Percentiles rank a stretch among this genome's conserved stretches.
These are phyloP conservation scores for Artemisia princeps DNA, from an alignment of 140 eudicot species.

Conservation along the genomic window DNA sequence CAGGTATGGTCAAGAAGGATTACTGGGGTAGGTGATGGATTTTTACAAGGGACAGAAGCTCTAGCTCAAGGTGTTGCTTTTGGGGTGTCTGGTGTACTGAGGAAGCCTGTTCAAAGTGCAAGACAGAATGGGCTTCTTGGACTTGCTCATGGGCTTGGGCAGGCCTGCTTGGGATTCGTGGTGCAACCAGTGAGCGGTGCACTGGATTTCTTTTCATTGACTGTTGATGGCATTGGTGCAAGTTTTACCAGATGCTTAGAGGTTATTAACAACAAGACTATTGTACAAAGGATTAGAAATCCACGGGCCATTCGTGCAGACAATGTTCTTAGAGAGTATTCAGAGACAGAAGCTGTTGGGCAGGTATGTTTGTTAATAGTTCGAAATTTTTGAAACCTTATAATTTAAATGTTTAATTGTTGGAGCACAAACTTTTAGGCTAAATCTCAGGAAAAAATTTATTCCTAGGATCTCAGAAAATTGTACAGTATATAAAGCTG, in stretches of 20 bases:
- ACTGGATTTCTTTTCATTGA: conserved; percentile 84
- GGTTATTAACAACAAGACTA: conserved; percentile 59
- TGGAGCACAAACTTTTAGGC: background rate
- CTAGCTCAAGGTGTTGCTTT: conserved; percentile 97
- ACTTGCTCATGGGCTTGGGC: conserved; percentile 96
- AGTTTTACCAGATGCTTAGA: conserved; percentile 88
- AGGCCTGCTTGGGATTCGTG: conserved; percentile 74
- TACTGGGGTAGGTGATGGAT: conserved; percentile 93
- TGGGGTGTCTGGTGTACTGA: conserved; percentile 93
- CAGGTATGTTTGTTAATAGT: conserved; percentile 49
- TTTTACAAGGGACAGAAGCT: conserved; percentile 97
- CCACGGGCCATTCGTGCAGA: conserved; percentile 90
- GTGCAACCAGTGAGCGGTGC: conserved; percentile 98
- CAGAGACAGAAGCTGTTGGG: conserved; percentile 85
- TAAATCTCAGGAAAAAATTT: background rate
- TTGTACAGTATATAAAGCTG: too few relatives aligned
- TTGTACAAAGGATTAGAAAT: conserved; percentile 65
- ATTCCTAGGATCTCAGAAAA: background rate
- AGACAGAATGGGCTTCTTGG: conserved; percentile 92
- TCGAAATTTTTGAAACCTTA: background rate
- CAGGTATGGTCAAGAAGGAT: conserved; percentile 95
- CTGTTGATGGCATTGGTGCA: conserved; percentile 96
- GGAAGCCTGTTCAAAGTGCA: conserved; percentile 90
- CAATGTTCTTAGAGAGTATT: conserved; percentile 70
- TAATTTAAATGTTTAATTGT: conserved; percentile 1